phyloP scores from a whole-genome alignment of 768 basidiomycete genomes.

The Inosperma sp. region DNA sequence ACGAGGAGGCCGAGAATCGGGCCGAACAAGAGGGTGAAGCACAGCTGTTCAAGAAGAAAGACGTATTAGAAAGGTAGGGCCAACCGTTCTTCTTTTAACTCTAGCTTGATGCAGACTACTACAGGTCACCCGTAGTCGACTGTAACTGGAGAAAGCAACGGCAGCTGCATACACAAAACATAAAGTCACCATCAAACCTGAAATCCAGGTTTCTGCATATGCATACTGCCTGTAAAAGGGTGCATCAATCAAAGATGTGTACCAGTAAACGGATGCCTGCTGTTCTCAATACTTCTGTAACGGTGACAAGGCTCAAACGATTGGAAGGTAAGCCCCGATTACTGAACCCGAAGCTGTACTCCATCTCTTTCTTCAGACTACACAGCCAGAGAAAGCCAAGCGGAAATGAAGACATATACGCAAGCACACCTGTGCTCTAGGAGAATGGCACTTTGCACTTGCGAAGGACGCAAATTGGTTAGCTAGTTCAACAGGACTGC shows the following conservation, averaged over 20 bases:
- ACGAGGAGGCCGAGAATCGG: slow-evolving; percentile 60
- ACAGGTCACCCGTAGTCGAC: slow-evolving; percentile 50
- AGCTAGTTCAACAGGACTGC: no score
- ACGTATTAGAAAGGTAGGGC: slow-evolving; percentile 45
- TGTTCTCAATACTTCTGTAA: slow-evolving; percentile 64
- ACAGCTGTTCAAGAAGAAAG: slow-evolving; percentile 57
- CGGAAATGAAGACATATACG: slow-evolving; percentile 49
- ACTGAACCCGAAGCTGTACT: background rate
- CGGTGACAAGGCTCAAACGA: slow-evolving; percentile 58
- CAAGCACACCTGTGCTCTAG: slow-evolving; percentile 82
- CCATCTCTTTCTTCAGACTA: slow-evolving; percentile 36
- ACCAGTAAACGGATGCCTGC: slow-evolving; percentile 68
- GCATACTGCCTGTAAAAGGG: no score
- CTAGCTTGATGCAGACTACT: background rate
- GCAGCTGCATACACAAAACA: slow-evolving; percentile 65
- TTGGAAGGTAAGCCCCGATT: slow-evolving; percentile 46
- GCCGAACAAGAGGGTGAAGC: slow-evolving; percentile 54
- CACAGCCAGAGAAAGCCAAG: slow-evolving; percentile 60
- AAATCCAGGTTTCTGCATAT: slow-evolving; percentile 32
- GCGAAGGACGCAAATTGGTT: no score
- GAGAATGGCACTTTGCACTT: no score
- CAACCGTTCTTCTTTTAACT: slow-evolving; percentile 1
- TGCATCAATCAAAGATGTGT: slow-evolving; percentile 40
- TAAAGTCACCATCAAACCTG: slow-evolving; percentile 63
- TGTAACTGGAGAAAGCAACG: slow-evolving; percentile 62